phyloP scores from a whole-genome alignment of 2,329 filamentous ascomycete genomes.

The Cryphonectria radicalis region DNA sequence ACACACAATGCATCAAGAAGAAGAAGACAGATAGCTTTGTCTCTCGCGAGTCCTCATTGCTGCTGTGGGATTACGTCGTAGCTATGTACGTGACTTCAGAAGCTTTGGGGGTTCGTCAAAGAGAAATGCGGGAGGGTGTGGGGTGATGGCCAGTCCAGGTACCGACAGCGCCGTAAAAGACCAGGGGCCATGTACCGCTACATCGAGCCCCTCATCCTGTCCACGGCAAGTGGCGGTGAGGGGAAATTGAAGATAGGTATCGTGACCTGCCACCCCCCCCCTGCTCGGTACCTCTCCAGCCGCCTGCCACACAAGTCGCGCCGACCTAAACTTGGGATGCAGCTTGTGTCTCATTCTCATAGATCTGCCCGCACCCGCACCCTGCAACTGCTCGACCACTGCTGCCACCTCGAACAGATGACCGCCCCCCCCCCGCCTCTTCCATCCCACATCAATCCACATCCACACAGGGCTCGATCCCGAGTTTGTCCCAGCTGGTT shows the following conservation, averaged over 20 bases:
- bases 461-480: background rate
- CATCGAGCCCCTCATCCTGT: background rate
- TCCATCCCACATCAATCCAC: slow-evolving; percentile 5
- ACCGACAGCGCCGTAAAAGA: background rate
- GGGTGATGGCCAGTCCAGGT: slow-evolving; percentile 1
- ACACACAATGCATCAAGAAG: background rate
- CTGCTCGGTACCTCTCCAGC: background rate
- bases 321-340: slow-evolving; percentile 5
- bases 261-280: background rate
- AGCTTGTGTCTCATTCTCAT: slow-evolving; percentile 8
- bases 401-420: slow-evolving; percentile 13
- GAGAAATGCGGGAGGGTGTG: slow-evolving; percentile 2
- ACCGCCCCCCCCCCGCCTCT: background rate
- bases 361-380: slow-evolving; percentile 5
- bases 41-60: background rate
- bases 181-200: background rate
- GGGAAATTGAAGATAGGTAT: background rate
- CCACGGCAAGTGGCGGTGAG: background rate
- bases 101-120: background rate
- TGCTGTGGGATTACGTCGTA: background rate
- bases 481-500: slow-evolving; percentile 1
- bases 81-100: background rate
- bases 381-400: background rate
- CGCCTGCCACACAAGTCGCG: slow-evolving; percentile 7
- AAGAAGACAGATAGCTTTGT: background rate